phyloP scores from a whole-genome alignment of 176 grass and related monocot genomes.

The Microstegium vimineum region DNA sequence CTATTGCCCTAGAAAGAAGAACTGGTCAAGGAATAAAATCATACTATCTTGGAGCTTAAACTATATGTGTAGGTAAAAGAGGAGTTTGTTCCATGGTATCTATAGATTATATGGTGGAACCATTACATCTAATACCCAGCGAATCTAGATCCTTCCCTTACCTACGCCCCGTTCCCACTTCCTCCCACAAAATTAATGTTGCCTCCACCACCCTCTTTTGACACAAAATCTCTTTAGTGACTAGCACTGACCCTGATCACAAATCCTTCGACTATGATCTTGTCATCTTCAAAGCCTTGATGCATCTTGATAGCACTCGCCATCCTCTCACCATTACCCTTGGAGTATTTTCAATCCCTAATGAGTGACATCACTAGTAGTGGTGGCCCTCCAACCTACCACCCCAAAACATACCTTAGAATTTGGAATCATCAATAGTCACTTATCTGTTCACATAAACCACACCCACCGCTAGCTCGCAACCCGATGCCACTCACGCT shows the following conservation, averaged over 20 bases:
- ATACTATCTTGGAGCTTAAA: not conserved
- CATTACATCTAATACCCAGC: too few relatives aligned
- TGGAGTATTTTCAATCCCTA: not conserved
- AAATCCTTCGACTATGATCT: not conserved
- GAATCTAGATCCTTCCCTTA: not conserved
- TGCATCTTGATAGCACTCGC: not conserved
- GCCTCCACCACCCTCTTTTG: not conserved
- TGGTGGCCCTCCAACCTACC: accelerated
- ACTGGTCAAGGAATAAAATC: not conserved
- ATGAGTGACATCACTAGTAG: not conserved
- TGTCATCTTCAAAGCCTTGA: not conserved
- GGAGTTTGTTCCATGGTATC: too few relatives aligned
- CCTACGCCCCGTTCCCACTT: not conserved
- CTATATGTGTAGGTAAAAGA: too few relatives aligned
- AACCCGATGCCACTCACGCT: not conserved
- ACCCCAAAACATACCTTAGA: not conserved
- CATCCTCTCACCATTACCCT: not conserved
- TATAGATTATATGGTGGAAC: too few relatives aligned
- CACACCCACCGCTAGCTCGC: not conserved
- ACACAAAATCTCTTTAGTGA: not conserved
- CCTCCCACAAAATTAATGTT: not conserved
- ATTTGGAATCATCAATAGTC: not conserved
- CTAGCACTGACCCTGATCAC: too few relatives aligned
- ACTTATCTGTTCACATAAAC: not conserved
- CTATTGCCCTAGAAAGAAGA: not conserved